Evolutionary conservation across 345 rosid genomes (phyloP).

Genomic region (Ceriops tagal): DNA sequence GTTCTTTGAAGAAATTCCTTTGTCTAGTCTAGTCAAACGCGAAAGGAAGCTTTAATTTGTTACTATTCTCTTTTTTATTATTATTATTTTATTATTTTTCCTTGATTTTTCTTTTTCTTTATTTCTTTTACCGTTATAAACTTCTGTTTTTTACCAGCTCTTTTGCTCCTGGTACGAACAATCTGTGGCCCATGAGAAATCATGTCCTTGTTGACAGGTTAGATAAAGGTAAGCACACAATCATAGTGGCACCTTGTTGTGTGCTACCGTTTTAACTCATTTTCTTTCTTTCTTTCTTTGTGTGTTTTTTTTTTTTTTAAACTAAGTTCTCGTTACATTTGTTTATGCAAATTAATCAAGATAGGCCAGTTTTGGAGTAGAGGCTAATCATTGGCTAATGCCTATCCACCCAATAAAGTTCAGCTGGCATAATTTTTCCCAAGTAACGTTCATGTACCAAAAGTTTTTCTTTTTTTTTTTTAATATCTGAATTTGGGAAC

Average conservation of each 20-base stretch:
- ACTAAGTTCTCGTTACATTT: neutral
- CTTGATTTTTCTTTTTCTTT: neutral
- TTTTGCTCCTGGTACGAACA: conserved; percentile 24
- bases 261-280: conserved; percentile 22
- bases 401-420: conserved; percentile 9
- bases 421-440: too few relatives aligned
- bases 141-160: neutral
- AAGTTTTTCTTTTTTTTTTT: too few relatives aligned
- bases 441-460: too few relatives aligned
- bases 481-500: too few relatives aligned
- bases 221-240: conserved; percentile 40
- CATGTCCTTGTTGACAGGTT: conserved; percentile 37
- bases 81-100: neutral
- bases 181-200: conserved; percentile 32
- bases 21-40: conserved; percentile 7
- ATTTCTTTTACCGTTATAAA: neutral
- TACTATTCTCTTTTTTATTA: too few relatives aligned
- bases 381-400: conserved; percentile 24
- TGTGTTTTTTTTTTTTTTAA: neutral
- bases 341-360: neutral
- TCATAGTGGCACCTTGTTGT: conserved; percentile 44
- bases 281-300: neutral
- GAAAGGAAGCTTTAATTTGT: too few relatives aligned
- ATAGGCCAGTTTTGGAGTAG: neutral
- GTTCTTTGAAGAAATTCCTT: conserved; percentile 7